Evolutionary conservation across 23 red algal species (phyloP).

Genomic region (Agarophyton chilense): DNA sequence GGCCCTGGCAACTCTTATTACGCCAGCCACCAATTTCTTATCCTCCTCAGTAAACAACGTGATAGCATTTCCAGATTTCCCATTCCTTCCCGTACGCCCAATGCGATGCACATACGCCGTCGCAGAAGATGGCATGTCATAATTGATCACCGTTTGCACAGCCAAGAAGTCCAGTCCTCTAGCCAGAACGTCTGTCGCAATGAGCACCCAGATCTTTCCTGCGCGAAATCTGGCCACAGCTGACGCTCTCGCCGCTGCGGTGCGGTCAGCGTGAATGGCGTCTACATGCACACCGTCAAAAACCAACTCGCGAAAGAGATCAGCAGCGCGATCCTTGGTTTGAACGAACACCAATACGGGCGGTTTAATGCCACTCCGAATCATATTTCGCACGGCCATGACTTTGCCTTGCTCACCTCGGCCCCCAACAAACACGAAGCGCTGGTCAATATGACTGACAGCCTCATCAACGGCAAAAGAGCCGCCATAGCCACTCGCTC

Average conservation of each 20-base stretch:
- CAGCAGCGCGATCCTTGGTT: constrained; percentile 66
- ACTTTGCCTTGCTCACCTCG: constrained; percentile 80
- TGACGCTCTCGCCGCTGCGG: constrained; percentile 10
- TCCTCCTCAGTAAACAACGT: constrained; percentile 94
- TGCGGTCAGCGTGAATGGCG: constrained; percentile 69
- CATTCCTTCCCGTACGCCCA: constrained; percentile 83
- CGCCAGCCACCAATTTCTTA: constrained; percentile 13
- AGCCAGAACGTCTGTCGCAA: constrained; percentile 85
- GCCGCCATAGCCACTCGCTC: constrained; percentile 57
- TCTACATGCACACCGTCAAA: constrained; percentile 51
- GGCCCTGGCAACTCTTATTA: constrained; percentile 63
- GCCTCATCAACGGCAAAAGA: constrained; percentile 52
- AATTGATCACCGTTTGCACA: constrained; percentile 88
- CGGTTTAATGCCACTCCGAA: constrained; percentile 56
- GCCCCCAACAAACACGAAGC: constrained; percentile 78
- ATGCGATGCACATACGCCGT: constrained; percentile 93
- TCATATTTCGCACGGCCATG: constrained; percentile 70
- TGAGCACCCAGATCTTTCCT: constrained; percentile 73
- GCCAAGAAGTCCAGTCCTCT: constrained; percentile 87
- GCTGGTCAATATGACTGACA: constrained; percentile 54
- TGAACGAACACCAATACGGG: constrained; percentile 93
- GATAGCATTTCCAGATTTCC: constrained; percentile 55
- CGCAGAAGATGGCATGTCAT: constrained; percentile 76
- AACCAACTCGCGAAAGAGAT: constrained; percentile 54
- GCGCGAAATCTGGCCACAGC: constrained; percentile 66